Percentiles rank a stretch among this genome's conserved stretches.
phyloP scores from a whole-genome alignment of 2,329 filamentous ascomycete genomes.

The Cladophialophora immunda region DNA sequence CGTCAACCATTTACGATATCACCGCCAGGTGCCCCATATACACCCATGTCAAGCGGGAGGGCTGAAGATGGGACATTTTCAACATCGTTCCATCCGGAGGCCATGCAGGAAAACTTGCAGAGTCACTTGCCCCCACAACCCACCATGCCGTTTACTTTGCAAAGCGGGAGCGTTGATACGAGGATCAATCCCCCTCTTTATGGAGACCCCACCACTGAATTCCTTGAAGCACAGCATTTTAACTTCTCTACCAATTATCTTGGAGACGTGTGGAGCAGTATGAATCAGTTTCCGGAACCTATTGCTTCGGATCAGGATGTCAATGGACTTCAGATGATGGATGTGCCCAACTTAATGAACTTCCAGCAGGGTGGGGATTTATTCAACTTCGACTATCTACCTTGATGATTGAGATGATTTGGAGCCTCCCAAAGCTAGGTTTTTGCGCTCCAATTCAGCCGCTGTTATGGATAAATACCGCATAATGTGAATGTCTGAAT shows the following conservation, averaged over 20 bases:
- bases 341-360: background rate
- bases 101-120: background rate
- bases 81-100: background rate
- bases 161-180: background rate
- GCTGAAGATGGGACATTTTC: background rate
- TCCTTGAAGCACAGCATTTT: conserved; percentile 11
- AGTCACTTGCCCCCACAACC: background rate
- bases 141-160: background rate
- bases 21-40: background rate
- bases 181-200: background rate
- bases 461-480: background rate
- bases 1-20: background rate
- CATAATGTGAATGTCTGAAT: background rate
- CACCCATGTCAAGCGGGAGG: background rate
- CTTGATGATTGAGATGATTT: background rate
- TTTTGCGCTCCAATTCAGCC: background rate
- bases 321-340: background rate
- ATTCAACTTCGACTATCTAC: conserved; percentile 8
- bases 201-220: background rate
- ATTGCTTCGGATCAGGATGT: background rate
- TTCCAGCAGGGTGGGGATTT: background rate
- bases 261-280: background rate
- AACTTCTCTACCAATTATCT: conserved; percentile 13
- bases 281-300: conserved; percentile 7
- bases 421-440: background rate